phyloP scores from a whole-genome alignment of 2,329 filamentous ascomycete species.

The Fusarium palustre region DNA sequence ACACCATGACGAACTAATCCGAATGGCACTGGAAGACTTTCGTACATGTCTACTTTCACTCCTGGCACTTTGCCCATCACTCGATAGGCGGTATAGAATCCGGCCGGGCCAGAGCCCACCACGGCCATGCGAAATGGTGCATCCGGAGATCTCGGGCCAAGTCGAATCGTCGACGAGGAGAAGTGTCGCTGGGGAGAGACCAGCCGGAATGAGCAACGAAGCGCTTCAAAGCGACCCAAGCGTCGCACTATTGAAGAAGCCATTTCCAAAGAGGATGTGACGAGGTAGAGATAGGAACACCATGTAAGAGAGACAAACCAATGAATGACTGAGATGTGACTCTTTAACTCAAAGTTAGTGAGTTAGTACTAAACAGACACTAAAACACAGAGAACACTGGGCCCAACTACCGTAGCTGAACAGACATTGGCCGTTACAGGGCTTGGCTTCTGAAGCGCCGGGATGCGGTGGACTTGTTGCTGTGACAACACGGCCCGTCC shows the following conservation, averaged over 20 bases:
- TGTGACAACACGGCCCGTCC: constrained; percentile 40
- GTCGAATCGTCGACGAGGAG: constrained; percentile 18
- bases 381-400: background rate
- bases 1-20: constrained; percentile 94
- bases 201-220: background rate
- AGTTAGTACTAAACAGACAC: background rate
- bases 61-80: constrained; percentile 80
- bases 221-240: constrained; percentile 9
- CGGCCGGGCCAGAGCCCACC: constrained; percentile 92
- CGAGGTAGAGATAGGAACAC: background rate
- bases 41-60: constrained; percentile 92
- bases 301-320: constrained; percentile 1
- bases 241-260: constrained; percentile 16
- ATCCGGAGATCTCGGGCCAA: constrained; percentile 47
- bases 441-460: constrained; percentile 2
- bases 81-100: constrained; percentile 93
- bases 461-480: constrained; percentile 41
- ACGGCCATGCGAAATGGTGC: constrained; percentile 82
- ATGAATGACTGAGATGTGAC: constrained; percentile 25
- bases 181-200: background rate
- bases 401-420: background rate
- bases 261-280: constrained; percentile 18
- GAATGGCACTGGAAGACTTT: constrained; percentile 90
- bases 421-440: background rate
- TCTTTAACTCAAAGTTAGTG: constrained; percentile 14